Base-by-base conservation (phyloP, 2,329 filamentous ascomycete genomes). In the Cercospora sp. region DNA sequence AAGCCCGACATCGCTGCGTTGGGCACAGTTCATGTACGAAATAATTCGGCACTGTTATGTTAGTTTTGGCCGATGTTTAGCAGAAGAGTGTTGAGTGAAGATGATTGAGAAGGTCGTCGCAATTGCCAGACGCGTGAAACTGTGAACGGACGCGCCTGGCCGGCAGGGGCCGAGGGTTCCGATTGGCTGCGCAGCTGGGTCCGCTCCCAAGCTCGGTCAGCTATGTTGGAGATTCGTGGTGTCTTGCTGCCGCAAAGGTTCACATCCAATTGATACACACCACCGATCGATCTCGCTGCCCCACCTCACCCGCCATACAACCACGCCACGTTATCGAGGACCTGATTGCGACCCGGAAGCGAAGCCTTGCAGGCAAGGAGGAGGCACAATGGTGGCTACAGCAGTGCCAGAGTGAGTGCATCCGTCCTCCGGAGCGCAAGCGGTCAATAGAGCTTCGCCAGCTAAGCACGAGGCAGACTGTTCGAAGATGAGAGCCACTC, bases 401-500 rank as follows among this genome's bases (percentile, higher is more conserved):
- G 73, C 73, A 59, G 75, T 78, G 67, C 76, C 76, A 26, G 76
- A 78, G 76, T 78, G 73, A 73, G 75, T 51, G 4, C 31, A 58
- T n/a, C 16, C 55, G n/a, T 23, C 16, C 18, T 31, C 18, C 55
- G 28, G 28, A 33, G 28, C 28, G 13, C 45, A 26, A 30, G 53
- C 53, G 26, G 53, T 61, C 60, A 62, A 61, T 36, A 45, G 61
- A 58, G 64, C 65, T 63, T 58, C 60, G 63, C 63, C 57, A 36
- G 65, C 65, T 66, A 26, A 59, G 31, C 57, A 55, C 26, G 77
- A 80, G 72, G 78, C 69, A 98, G 95, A 82, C 90, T 99, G 76
- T 94, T 94, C 75, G 95, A 99, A 83, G 93, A 97, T 81, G 88
- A 95, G 72, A 87, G 96, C 70, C 91, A 97, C 78, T 93, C 97